Percentiles rank a stretch among this genome's conserved stretches.
Conservation (phyloP, 257 asterid genomes). For the Fraxinus cuspidata region DNA sequence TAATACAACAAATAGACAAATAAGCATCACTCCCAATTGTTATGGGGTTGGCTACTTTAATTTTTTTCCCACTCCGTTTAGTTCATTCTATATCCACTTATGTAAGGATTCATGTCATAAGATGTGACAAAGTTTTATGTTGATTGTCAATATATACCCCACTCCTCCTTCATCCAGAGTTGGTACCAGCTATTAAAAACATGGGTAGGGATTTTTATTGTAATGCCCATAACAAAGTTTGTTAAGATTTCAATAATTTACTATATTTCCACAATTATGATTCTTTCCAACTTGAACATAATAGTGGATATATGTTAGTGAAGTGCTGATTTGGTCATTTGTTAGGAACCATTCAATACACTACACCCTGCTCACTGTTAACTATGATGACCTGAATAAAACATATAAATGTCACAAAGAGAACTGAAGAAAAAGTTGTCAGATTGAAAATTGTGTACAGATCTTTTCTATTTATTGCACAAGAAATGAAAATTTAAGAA, state of each 20-base stretch:
- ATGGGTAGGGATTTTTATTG: not conserved
- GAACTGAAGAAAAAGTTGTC: conserved; percentile 11
- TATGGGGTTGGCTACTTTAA: not conserved
- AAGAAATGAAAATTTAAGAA: conserved; percentile 13
- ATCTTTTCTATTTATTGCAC: not conserved
- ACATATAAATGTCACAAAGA: not conserved
- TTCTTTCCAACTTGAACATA: not conserved
- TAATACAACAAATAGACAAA: not conserved
- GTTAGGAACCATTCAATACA: not conserved
- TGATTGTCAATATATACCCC: not conserved
- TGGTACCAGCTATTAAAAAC: not conserved
- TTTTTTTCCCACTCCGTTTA: not conserved
- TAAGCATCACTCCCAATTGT: not conserved
- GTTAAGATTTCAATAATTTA: not conserved
- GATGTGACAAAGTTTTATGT: not conserved
- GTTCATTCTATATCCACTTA: not conserved
- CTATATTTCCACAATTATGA: not conserved
- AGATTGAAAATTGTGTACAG: not conserved
- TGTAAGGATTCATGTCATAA: not conserved
- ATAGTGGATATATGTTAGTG: not conserved
- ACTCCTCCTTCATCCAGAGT: not conserved
- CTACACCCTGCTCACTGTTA: not conserved
- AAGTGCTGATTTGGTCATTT: not conserved
- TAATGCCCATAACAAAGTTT: not conserved
- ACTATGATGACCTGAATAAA: not conserved